Evolutionary conservation across 495 filamentous ascomycete genomes (phyloP).

Genomic region (Penicillium cinerascens): DNA sequence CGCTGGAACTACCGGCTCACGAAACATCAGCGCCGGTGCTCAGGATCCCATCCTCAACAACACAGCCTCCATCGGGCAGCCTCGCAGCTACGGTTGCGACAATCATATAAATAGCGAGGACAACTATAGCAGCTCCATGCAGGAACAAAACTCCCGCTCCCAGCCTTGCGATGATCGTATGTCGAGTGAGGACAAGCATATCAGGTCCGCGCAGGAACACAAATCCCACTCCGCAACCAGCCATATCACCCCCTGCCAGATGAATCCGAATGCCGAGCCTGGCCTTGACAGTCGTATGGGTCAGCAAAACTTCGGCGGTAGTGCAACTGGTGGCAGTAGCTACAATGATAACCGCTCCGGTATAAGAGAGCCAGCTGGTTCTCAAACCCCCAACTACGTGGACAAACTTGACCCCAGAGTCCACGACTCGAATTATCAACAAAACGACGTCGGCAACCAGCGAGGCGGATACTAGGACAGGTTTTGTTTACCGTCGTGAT

Average conservation of each 20-base stretch:
- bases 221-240: constrained; percentile 10
- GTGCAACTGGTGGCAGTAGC: constrained; percentile 11
- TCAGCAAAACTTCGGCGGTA: constrained; percentile 4
- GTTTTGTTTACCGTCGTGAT: not conserved
- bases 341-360: not conserved
- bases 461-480: constrained; percentile 6
- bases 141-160: too few species aligned
- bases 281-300: too few species aligned
- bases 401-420: constrained; percentile 9
- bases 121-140: constrained; percentile 3
- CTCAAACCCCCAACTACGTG: constrained; percentile 1
- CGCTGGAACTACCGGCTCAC: not conserved
- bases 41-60: not conserved
- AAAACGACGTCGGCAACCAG: constrained; percentile 5
- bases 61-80: not conserved
- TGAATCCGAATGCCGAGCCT: not conserved
- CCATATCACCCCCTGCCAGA: constrained; percentile 9
- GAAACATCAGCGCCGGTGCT: not conserved
- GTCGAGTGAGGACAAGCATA: too few species aligned
- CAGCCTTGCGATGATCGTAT: too few species aligned
- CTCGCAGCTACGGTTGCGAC: not conserved
- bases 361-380: not conserved
- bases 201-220: too few species aligned
- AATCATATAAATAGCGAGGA: constrained; percentile 4
- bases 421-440: not conserved